Percentiles rank a stretch among this genome's conserved stretches.
Conservation (phyloP, 2,329 filamentous ascomycete species). For the Talaromyces islandicus region DNA sequence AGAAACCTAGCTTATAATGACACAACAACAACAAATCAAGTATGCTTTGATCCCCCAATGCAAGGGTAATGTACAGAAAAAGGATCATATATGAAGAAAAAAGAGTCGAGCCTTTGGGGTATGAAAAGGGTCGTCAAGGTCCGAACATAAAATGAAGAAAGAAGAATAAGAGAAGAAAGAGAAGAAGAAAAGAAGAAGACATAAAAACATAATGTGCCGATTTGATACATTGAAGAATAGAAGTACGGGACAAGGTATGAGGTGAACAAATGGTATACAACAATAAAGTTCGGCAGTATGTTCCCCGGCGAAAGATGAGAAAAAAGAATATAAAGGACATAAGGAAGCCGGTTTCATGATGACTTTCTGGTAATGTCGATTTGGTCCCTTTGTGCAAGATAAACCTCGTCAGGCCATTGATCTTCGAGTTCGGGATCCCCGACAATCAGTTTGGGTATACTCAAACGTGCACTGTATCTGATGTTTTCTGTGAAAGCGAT, state of each 20-base stretch:
- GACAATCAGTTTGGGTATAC: constrained; percentile 5
- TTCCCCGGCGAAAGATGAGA: neutral
- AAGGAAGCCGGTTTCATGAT: neutral
- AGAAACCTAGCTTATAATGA: neutral
- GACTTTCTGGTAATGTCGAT: neutral
- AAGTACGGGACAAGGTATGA: neutral
- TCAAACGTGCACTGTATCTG: constrained; percentile 11
- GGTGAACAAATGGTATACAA: neutral
- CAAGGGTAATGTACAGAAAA: constrained; percentile 1
- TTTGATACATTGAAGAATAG: neutral
- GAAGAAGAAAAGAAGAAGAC: neutral
- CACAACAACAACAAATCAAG: neutral
- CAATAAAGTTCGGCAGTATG: neutral
- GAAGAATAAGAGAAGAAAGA: neutral
- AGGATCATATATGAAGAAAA: neutral
- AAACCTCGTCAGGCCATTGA: constrained; percentile 9
- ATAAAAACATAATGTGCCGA: neutral
- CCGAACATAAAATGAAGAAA: neutral
- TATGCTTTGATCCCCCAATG: neutral
- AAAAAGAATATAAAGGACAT: neutral
- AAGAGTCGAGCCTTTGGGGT: neutral
- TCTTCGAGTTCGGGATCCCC: constrained; percentile 7
- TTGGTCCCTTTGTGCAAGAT: neutral
- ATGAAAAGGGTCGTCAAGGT: neutral
- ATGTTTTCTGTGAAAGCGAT: constrained; percentile 12